Percentiles rank a stretch among this genome's conserved stretches.
These are phyloP conservation scores for Pyrenophora tritici-repentis DNA, from an alignment of 2,329 filamentous ascomycete species.

Conservation along the genomic window DNA sequence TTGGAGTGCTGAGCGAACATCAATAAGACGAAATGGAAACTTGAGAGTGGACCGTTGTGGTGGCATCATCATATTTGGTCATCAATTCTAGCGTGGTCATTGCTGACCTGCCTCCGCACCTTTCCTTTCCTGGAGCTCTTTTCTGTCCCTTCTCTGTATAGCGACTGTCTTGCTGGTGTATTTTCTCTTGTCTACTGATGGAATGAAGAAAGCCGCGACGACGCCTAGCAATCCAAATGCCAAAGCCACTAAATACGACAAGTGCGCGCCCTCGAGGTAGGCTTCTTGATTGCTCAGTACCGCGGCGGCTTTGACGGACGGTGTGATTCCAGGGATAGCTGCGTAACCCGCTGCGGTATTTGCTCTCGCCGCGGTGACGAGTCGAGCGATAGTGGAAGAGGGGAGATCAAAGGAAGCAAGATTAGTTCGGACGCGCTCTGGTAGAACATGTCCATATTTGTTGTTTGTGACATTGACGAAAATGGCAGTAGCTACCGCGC, in stretches of 20 bases:
- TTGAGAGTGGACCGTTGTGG: no score
- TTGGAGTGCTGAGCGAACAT: no score
- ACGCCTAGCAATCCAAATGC: constrained; percentile 37
- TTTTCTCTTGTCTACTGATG: constrained; percentile 33
- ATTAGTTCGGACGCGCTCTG: constrained; percentile 20
- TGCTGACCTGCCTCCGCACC: not conserved
- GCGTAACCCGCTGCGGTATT: constrained; percentile 35
- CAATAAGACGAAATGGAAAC: no score
- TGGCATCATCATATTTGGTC: no score
- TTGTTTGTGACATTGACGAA: constrained; percentile 38
- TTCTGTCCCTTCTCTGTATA: constrained; percentile 32
- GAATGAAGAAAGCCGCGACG: constrained; percentile 36
- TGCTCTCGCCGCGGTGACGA: constrained; percentile 29
- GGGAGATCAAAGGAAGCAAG: constrained; percentile 26
- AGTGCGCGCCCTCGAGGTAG: constrained; percentile 31
- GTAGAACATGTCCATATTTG: constrained; percentile 27
- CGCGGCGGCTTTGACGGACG: constrained; percentile 32
- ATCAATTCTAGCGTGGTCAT: not conserved
- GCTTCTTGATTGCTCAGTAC: constrained; percentile 35
- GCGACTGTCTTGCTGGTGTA: constrained; percentile 37
- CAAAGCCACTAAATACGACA: constrained; percentile 39
- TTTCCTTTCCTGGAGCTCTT: constrained; percentile 30
- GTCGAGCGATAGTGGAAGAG: constrained; percentile 13
- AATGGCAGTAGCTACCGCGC: constrained; percentile 36
- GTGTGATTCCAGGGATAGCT: constrained; percentile 36